Conservation (phyloP, 2,329 filamentous ascomycete genomes). For the Microsporum canis region DNA sequence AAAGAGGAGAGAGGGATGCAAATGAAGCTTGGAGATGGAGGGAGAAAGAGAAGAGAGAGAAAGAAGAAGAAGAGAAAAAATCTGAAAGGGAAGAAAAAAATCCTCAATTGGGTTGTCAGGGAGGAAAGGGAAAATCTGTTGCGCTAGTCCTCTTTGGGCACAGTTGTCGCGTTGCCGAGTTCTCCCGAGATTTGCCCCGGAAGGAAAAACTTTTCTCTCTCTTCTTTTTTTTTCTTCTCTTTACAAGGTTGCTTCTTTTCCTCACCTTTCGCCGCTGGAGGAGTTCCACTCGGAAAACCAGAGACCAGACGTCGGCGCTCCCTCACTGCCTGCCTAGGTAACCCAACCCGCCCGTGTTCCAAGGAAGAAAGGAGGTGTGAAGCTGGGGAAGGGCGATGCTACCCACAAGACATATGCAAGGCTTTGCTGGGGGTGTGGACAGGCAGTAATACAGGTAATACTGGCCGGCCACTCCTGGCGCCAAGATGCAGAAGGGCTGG, state of each 20-base stretch:
- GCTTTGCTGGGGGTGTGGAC: not conserved
- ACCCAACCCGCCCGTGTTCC: not conserved
- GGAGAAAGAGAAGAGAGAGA: constrained; percentile 23
- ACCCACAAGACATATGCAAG: not conserved
- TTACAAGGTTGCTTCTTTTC: not conserved
- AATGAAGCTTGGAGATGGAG: constrained; percentile 23
- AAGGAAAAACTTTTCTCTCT: not conserved
- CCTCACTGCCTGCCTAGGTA: not conserved
- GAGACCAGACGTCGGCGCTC: not conserved
- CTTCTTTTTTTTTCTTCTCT: not conserved
- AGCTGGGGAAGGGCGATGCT: not conserved
- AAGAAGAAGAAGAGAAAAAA: constrained; percentile 25
- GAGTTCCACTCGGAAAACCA: not conserved
- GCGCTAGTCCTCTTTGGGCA: constrained; percentile 15
- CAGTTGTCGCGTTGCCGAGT: constrained; percentile 10
- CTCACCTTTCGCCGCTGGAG: not conserved
- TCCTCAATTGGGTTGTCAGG: constrained; percentile 12
- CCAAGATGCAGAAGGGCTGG: not conserved
- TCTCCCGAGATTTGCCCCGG: constrained; percentile 12
- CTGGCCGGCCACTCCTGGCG: no score
- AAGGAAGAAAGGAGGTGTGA: not conserved
- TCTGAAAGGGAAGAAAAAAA: constrained; percentile 19
- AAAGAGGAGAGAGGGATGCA: constrained; percentile 24
- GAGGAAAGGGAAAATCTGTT: constrained; percentile 8
- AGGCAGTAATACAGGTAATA: no score